Percentiles rank a stretch among this genome's conserved stretches.
Evolutionary conservation across 2,329 filamentous ascomycete species (phyloP).

Genomic region (Penicillium sclerotigenum): DNA sequence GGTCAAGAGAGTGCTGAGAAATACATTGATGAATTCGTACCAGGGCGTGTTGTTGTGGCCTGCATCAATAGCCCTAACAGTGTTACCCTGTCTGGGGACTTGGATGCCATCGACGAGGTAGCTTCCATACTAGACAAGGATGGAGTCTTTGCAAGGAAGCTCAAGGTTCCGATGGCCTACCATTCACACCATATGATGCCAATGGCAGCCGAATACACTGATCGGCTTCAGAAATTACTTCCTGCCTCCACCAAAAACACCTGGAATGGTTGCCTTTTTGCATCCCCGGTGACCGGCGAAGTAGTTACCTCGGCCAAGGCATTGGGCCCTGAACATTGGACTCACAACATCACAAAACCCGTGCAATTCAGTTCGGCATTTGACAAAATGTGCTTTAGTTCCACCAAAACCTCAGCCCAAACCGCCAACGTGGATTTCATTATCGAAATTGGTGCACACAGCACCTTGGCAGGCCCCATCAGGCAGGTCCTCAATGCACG

Average conservation of each 20-base stretch:
- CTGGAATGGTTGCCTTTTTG: neutral
- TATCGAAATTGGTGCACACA: neutral
- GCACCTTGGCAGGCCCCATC: neutral
- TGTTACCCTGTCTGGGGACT: slow-evolving; percentile 53
- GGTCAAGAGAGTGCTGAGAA: neutral
- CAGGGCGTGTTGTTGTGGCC: slow-evolving; percentile 8
- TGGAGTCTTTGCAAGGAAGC: slow-evolving; percentile 46
- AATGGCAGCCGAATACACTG: neutral
- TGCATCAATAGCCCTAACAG: slow-evolving; percentile 54
- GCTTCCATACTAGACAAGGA: slow-evolving; percentile 7
- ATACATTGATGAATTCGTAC: neutral
- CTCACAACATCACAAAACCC: neutral
- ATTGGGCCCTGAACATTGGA: neutral
- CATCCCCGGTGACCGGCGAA: neutral
- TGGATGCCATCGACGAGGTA: slow-evolving; percentile 34
- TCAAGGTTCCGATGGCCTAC: slow-evolving; percentile 53
- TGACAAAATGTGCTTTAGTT: too few species aligned
- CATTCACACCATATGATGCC: slow-evolving; percentile 42
- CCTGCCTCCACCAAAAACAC: too few species aligned
- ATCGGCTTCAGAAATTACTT: too few species aligned
- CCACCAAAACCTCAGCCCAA: neutral
- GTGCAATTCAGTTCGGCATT: neutral
- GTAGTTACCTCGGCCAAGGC: neutral
- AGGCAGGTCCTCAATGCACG: neutral
- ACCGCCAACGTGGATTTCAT: neutral